Conservation (phyloP, 352 stramenopile species). For the Globisporangium sylvaticum region DNA sequence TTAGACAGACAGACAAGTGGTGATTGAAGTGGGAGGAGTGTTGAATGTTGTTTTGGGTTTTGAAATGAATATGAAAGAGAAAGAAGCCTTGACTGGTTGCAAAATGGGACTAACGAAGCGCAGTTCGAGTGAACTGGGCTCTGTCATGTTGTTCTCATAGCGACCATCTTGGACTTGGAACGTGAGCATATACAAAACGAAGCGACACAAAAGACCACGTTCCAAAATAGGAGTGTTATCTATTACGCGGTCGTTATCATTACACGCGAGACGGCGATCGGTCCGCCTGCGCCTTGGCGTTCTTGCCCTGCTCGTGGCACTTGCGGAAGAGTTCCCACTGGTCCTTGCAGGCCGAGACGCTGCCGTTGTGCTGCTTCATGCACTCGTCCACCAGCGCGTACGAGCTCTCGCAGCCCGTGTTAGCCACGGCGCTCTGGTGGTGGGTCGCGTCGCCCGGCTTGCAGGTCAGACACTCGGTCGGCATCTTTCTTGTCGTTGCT, state of each 20-base stretch:
- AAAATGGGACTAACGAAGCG: background rate
- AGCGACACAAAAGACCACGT: background rate
- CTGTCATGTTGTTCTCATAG: background rate
- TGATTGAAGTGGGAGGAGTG: background rate
- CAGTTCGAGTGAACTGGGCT: background rate
- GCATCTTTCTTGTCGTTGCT: constrained; percentile 19
- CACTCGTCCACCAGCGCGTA: constrained; percentile 75
- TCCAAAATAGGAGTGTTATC: background rate
- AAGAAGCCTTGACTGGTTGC: background rate
- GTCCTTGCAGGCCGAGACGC: constrained; percentile 71
- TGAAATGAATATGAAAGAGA: background rate
- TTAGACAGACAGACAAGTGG: background rate
- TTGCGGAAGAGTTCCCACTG: constrained; percentile 74
- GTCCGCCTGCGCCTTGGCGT: constrained; percentile 7
- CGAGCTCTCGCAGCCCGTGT: constrained; percentile 58
- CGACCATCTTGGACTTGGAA: no score
- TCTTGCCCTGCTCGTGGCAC: constrained; percentile 62
- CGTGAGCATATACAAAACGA: no score
- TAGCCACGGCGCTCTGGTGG: constrained; percentile 61
- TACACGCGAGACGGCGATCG: background rate
- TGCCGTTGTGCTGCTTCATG: constrained; percentile 76
- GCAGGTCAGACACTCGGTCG: constrained; percentile 69
- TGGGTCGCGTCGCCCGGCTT: constrained; percentile 64
- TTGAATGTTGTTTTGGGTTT: background rate
- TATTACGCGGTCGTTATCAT: background rate